A percentile compares a stretch with the other conserved stretches of the same genome.
These are phyloP conservation scores for Hortiboletus rubellus DNA, from an alignment of 1,284 basidiomycete species.

Conservation along the genomic window DNA sequence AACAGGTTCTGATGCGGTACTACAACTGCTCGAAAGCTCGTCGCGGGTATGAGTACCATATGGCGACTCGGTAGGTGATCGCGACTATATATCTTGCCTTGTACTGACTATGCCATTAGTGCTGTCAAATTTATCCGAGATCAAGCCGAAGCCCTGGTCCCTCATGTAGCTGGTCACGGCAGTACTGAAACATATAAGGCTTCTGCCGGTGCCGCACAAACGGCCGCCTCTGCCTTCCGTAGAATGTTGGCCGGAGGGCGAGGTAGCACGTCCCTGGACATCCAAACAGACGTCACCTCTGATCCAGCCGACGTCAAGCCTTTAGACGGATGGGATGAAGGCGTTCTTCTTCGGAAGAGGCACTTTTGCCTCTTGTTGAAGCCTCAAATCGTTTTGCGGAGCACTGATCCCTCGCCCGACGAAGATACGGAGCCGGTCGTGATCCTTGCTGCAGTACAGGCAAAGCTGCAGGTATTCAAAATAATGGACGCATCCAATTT, in stretches of 20 bases:
- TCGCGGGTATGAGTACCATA: slow-evolving; percentile 84
- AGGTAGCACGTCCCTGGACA: slow-evolving; percentile 47
- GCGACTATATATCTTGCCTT: neutral
- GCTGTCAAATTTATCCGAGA: slow-evolving; percentile 85
- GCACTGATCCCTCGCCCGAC: slow-evolving; percentile 41
- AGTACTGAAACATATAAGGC: slow-evolving; percentile 38
- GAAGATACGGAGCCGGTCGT: slow-evolving; percentile 63
- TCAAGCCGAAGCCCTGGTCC: slow-evolving; percentile 58
- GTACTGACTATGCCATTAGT: slow-evolving; percentile 38
- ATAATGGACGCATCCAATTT: slow-evolving; percentile 80
- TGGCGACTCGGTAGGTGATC: slow-evolving; percentile 72
- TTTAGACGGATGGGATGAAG: slow-evolving; percentile 70
- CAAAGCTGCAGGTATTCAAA: slow-evolving; percentile 78
- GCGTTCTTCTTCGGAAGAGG: slow-evolving; percentile 64
- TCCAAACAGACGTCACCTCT: slow-evolving; percentile 32
- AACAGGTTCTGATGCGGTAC: slow-evolving; percentile 84
- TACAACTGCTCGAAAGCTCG: slow-evolving; percentile 80
- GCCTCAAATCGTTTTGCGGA: slow-evolving; percentile 86
- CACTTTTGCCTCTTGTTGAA: slow-evolving; percentile 86
- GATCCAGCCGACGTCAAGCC: slow-evolving; percentile 49
- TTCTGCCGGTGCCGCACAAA: slow-evolving; percentile 50
- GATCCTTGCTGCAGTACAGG: slow-evolving; percentile 81
- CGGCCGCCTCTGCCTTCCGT: slow-evolving; percentile 61
- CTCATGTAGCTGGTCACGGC: slow-evolving; percentile 34
- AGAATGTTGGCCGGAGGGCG: slow-evolving; percentile 59